phyloP scores from a whole-genome alignment of 306 rosid species.

The Delonix regia region DNA sequence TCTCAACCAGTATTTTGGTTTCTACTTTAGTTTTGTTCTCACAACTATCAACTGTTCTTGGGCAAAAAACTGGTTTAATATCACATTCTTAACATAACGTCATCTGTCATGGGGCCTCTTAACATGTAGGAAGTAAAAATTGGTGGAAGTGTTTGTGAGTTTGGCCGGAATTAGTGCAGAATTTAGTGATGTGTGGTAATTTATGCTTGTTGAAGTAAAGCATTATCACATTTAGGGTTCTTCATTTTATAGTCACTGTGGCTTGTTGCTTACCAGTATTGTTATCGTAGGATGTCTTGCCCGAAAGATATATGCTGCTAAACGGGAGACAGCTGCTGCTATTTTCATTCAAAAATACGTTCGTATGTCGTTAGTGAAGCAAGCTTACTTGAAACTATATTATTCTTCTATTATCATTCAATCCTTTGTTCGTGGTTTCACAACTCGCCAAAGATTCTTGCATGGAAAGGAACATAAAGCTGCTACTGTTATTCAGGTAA shows the following conservation, averaged over 20 bases:
- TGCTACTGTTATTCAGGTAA: constrained; percentile 84
- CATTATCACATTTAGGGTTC: constrained; percentile 5
- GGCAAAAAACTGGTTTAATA: neutral
- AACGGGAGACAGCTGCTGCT: constrained; percentile 74
- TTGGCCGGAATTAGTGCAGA: constrained; percentile 6
- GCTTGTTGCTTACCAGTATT: constrained; percentile 30
- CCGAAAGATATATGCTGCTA: constrained; percentile 62
- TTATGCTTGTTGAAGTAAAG: constrained; percentile 1
- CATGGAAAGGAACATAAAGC: constrained; percentile 74
- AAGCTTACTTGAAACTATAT: constrained; percentile 55
- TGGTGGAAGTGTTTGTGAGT: constrained; percentile 13
- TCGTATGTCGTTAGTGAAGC: constrained; percentile 64
- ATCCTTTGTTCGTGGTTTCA: constrained; percentile 70
- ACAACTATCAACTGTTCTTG: constrained; percentile 15
- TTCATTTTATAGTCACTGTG: constrained; percentile 6
- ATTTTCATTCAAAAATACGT: constrained; percentile 62
- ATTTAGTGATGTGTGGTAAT: neutral
- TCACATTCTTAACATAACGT: constrained; percentile 13
- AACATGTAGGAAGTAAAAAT: constrained; percentile 21
- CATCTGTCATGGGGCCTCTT: constrained; percentile 18
- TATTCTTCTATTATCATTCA: constrained; percentile 65
- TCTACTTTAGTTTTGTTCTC: neutral
- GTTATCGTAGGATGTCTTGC: constrained; percentile 68
- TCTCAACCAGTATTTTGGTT: neutral
- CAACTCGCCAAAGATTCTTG: constrained; percentile 63